phyloP scores from a whole-genome alignment of 768 basidiomycete genomes.

The Tylopilus sp. region DNA sequence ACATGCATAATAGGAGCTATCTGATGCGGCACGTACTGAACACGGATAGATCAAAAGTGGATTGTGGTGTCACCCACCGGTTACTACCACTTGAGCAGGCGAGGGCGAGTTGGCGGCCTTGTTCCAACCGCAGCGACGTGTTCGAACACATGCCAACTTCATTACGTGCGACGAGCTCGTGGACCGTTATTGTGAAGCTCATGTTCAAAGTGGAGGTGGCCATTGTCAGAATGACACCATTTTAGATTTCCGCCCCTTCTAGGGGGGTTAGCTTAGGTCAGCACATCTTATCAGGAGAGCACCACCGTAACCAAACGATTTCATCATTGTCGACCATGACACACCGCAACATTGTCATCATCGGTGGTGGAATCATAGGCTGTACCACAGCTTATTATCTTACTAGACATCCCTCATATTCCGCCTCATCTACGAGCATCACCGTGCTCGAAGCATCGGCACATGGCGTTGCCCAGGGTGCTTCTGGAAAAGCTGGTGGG shows the following conservation, averaged over 20 bases:
- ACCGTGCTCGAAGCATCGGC: constrained; percentile 72
- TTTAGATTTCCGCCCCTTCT: not conserved
- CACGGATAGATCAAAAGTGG: constrained; percentile 7
- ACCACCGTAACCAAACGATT: no score
- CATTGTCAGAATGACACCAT: not conserved
- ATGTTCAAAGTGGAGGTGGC: not conserved
- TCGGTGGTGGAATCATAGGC: constrained; percentile 88
- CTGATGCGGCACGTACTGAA: constrained; percentile 22
- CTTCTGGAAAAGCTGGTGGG: constrained; percentile 82
- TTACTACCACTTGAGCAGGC: constrained; percentile 8
- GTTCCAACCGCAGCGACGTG: constrained; percentile 8
- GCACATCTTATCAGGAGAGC: not conserved
- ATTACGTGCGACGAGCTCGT: constrained; percentile 17
- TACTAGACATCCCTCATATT: constrained; percentile 50
- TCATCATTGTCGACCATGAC: not conserved
- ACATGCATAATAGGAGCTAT: not conserved
- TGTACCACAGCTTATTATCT: constrained; percentile 82
- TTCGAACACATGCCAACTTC: not conserved
- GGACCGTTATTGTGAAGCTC: constrained; percentile 15
- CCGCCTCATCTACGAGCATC: constrained; percentile 38
- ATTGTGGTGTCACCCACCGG: constrained; percentile 22
- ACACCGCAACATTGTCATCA: constrained; percentile 55
- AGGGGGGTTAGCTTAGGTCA: constrained; percentile 1
- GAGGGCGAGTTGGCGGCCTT: constrained; percentile 20
- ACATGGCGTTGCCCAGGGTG: constrained; percentile 68